Base-by-base conservation (phyloP, 768 basidiomycete species). In the Royoungia palumana region DNA sequence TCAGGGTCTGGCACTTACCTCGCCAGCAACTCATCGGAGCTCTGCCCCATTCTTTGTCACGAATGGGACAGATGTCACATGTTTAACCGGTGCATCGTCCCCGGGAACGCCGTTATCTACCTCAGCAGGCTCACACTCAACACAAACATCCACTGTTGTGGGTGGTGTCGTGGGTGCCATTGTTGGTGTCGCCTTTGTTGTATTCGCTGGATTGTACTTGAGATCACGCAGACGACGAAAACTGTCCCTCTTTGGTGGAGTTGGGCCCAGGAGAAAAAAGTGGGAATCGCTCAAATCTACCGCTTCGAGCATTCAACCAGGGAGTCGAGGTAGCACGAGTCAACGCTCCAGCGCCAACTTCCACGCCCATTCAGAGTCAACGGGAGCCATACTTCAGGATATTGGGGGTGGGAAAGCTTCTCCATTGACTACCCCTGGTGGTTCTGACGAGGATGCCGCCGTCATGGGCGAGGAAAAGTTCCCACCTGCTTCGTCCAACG, bases 81-180 rank as follows among this genome's bases (percentile, higher is more conserved):
- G 75, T 49, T 53, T 78, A 17, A 16, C 45, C 5, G 30, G 32
- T 12, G 46, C 53, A 9, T 34, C 56, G 16, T 22, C 48, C 2
- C 41, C 56, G n/a, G 32, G 63, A 16, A 39, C 55, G 12, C 22
- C 50, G 7, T 43, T 59, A 14, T 13, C 52, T n/a, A 32, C 67
- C 3, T 41, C 65, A 5, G 48, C 64, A 6, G 41, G 61, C 7
- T 60, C 69, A 14, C 51, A 58, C 5, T 58, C 64, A 32, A 6
- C 32, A 7, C 74, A 75, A 34, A 63, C 66, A 1, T 76, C 72
- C 0, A 69, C 71, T 8, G 76, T 85, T 22, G 75, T 72, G 6
- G 85, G 82, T 2, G 75, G 75, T 21, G 72, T 77, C 17, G 53
- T 83, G 4, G 82, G 78, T 5, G 77, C 71, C 2, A 17, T 69